Evolutionary conservation across 164 flowering plant genomes (phyloP).

Genomic region (grape (Vitis vinifera)): ASM3070453v1 NC_081809.1:2712501-2713000

Average conservation of each 20-base stretch:
- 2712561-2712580: conserved; percentile 16
- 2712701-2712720: conserved; percentile 24
- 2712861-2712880: conserved; percentile 42
- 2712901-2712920: conserved; percentile 45
- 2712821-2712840: conserved; percentile 46
- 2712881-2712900: conserved; percentile 33
- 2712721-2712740: conserved; percentile 11
- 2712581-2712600: conserved; percentile 38
- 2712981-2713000: conserved; percentile 54
- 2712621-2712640: conserved; percentile 48
- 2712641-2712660: conserved; percentile 38
- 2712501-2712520: conserved; percentile 23
- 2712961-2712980: conserved; percentile 67
- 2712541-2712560: conserved; percentile 17
- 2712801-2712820: conserved; percentile 42
- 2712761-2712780: conserved; percentile 12
- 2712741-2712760: conserved; percentile 9
- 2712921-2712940: conserved; percentile 69
- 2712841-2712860: conserved; percentile 40
- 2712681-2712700: conserved; percentile 31
- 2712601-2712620: conserved; percentile 40
- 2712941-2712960: conserved; percentile 56
- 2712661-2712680: conserved; percentile 36
- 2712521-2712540: conserved; percentile 18
- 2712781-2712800: conserved; percentile 13